phyloP scores from a whole-genome alignment of 768 basidiomycete species.

The Coprinopsis marcescibilis region DNA sequence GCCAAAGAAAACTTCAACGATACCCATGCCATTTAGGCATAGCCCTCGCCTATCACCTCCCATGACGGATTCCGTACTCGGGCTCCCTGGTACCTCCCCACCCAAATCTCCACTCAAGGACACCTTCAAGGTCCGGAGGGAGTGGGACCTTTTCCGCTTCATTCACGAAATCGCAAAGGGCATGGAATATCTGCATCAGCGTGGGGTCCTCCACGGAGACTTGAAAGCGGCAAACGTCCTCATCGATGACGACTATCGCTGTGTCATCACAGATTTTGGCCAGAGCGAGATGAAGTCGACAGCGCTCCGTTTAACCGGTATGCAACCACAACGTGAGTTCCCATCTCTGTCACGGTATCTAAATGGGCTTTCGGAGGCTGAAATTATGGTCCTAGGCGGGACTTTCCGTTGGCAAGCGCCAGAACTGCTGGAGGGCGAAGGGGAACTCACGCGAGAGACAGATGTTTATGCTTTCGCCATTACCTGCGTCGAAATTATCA shows the following conservation, averaged over 20 bases:
- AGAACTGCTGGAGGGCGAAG: slow-evolving; percentile 49
- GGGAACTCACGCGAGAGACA: slow-evolving; percentile 43
- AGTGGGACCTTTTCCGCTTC: slow-evolving; percentile 48
- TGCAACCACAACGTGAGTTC: slow-evolving; percentile 40
- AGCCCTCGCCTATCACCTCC: not conserved
- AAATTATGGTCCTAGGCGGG: slow-evolving; percentile 39
- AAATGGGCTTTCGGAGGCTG: not conserved
- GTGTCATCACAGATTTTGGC: slow-evolving; percentile 79
- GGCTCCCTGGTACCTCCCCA: not conserved
- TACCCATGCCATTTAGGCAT: not conserved
- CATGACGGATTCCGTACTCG: not conserved
- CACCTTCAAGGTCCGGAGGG: slow-evolving; percentile 16
- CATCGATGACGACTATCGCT: slow-evolving; percentile 58
- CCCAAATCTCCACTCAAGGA: not conserved
- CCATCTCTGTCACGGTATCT: not conserved
- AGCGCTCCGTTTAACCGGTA: slow-evolving; percentile 54
- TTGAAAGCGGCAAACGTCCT: slow-evolving; percentile 79
- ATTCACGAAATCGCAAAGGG: slow-evolving; percentile 74
- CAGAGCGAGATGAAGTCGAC: slow-evolving; percentile 78
- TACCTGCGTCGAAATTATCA: slow-evolving; percentile 56
- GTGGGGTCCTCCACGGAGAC: slow-evolving; percentile 73
- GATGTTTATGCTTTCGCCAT: slow-evolving; percentile 72
- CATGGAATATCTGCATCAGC: slow-evolving; percentile 73
- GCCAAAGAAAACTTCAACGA: not conserved
- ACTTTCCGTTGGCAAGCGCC: slow-evolving; percentile 71